A percentile compares a stretch with the other conserved stretches of the same genome.
Evolutionary conservation across 1,139 yeast genomes (phyloP).

Genomic region (Lodderomyces parapsilosis): DNA sequence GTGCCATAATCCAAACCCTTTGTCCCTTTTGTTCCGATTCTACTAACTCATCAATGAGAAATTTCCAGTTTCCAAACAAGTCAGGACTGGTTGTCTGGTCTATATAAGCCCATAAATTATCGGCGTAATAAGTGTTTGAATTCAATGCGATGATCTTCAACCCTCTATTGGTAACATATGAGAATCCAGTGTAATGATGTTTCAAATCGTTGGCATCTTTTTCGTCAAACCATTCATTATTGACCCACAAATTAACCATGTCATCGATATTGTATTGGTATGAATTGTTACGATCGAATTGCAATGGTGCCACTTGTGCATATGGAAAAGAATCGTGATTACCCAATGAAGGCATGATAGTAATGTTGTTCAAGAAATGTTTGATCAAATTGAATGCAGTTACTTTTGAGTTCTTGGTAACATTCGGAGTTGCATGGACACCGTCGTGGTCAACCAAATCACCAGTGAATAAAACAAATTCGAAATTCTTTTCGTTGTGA

Average conservation of each 20-base stretch:
- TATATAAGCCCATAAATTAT: constrained; percentile 63
- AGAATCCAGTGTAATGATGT: constrained; percentile 60
- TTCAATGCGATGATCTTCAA: constrained; percentile 63
- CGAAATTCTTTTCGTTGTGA: constrained; percentile 40
- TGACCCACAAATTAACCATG: constrained; percentile 58
- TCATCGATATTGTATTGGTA: constrained; percentile 49
- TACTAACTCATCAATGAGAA: constrained; percentile 57
- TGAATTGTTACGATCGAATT: constrained; percentile 31
- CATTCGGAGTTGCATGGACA: constrained; percentile 45
- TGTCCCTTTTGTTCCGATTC: constrained; percentile 57
- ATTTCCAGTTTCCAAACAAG: constrained; percentile 61
- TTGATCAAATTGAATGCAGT: constrained; percentile 53
- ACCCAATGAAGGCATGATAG: constrained; percentile 66
- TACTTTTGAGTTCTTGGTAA: constrained; percentile 54
- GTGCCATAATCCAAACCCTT: constrained; percentile 72
- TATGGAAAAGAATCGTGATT: constrained; percentile 78
- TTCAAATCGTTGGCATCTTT: constrained; percentile 19
- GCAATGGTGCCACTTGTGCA: constrained; percentile 60
- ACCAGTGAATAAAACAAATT: constrained; percentile 67
- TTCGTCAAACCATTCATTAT: constrained; percentile 35
- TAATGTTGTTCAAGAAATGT: constrained; percentile 50
- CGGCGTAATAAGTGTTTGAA: constrained; percentile 63
- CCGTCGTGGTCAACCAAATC: constrained; percentile 67
- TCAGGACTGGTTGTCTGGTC: constrained; percentile 54
- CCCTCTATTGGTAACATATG: constrained; percentile 55